A percentile compares a stretch with the other conserved stretches of the same genome.
Evolutionary conservation across 2,329 filamentous ascomycete species (phyloP).

Genomic region (Macrophomina tecta): DNA sequence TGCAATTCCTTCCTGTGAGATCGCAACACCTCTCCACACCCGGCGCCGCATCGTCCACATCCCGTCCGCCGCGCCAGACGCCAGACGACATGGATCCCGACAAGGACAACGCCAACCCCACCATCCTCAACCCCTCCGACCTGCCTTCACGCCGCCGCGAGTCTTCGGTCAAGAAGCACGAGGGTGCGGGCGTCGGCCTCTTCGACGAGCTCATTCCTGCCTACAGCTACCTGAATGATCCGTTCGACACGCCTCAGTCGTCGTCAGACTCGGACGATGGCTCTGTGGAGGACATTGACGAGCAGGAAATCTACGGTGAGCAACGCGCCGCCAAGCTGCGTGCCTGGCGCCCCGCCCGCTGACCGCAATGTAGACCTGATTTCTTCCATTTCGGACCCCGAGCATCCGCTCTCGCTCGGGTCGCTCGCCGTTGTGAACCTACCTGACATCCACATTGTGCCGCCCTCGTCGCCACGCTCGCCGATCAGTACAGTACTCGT

Average conservation of each 20-base stretch:
- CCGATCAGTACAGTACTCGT: constrained; percentile 78
- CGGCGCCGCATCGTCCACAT: constrained; percentile 18
- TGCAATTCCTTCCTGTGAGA: constrained; percentile 19
- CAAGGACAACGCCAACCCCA: constrained; percentile 84
- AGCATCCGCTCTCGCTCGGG: constrained; percentile 92
- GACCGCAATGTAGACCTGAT: constrained; percentile 73
- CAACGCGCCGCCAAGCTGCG: not conserved
- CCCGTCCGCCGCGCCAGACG: constrained; percentile 19
- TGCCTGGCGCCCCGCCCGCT: constrained; percentile 4
- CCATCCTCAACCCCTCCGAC: constrained; percentile 85
- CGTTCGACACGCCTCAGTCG: constrained; percentile 49
- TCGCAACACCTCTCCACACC: constrained; percentile 13
- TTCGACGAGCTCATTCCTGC: constrained; percentile 61
- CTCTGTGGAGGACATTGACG: constrained; percentile 83
- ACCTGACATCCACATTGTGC: constrained; percentile 83
- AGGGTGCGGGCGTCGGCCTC: constrained; percentile 58
- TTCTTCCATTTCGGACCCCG: constrained; percentile 91
- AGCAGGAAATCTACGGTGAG: constrained; percentile 93
- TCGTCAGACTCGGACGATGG: constrained; percentile 60
- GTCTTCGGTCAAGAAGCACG: constrained; percentile 45
- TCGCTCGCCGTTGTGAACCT: constrained; percentile 94
- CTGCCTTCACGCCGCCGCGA: constrained; percentile 76
- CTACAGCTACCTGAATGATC: constrained; percentile 57
- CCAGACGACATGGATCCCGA: constrained; percentile 48
- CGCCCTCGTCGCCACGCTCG: constrained; percentile 67